Percentiles rank a stretch among this genome's conserved stretches.
These are phyloP conservation scores for Neurospora sublineolata DNA, from an alignment of 495 filamentous ascomycete species.

Conservation along the genomic window DNA sequence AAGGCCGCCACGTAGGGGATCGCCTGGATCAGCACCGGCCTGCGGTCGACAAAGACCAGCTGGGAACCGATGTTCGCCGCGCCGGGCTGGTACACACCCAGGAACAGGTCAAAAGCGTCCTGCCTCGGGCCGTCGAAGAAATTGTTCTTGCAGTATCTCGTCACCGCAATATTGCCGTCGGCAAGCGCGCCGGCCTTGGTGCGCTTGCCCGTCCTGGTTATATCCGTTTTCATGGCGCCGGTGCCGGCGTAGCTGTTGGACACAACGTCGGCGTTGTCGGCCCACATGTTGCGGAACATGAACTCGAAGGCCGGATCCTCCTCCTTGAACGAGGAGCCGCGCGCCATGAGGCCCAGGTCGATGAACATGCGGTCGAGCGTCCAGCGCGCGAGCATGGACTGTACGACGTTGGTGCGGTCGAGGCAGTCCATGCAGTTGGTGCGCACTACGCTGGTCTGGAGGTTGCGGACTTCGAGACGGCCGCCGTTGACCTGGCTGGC, in stretches of 20 bases:
- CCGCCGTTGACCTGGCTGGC: slow-evolving; percentile 45
- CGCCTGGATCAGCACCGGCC: slow-evolving; percentile 75
- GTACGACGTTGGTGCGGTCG: slow-evolving; percentile 94
- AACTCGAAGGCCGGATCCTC: slow-evolving; percentile 70
- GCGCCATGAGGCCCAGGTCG: slow-evolving; percentile 63
- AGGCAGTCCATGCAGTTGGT: slow-evolving; percentile 99
- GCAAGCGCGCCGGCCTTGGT: slow-evolving; percentile 72
- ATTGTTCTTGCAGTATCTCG: slow-evolving; percentile 80
- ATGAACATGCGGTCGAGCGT: slow-evolving; percentile 75
- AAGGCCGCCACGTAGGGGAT: slow-evolving; percentile 84
- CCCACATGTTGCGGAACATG: slow-evolving; percentile 92
- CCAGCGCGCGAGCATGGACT: slow-evolving; percentile 86
- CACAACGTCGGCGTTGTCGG: slow-evolving; percentile 93
- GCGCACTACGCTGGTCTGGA: slow-evolving; percentile 77
- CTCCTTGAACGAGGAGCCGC: slow-evolving; percentile 55
- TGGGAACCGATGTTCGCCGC: slow-evolving; percentile 49
- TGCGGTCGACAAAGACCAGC: slow-evolving; percentile 70
- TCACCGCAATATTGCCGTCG: slow-evolving; percentile 72
- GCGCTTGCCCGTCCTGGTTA: slow-evolving; percentile 78
- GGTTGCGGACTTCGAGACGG: slow-evolving; percentile 62
- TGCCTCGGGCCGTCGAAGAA: slow-evolving; percentile 87
- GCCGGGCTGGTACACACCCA: slow-evolving; percentile 70
- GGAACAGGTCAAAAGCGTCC: slow-evolving; percentile 89
- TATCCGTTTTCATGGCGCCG: slow-evolving; percentile 91
- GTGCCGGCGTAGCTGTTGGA: slow-evolving; percentile 88